Evolutionary conservation across 2,329 filamentous ascomycete genomes (phyloP), one percentile per base, ranked within the genome.

Genomic region (Sordariomycetes sp.): DNA sequence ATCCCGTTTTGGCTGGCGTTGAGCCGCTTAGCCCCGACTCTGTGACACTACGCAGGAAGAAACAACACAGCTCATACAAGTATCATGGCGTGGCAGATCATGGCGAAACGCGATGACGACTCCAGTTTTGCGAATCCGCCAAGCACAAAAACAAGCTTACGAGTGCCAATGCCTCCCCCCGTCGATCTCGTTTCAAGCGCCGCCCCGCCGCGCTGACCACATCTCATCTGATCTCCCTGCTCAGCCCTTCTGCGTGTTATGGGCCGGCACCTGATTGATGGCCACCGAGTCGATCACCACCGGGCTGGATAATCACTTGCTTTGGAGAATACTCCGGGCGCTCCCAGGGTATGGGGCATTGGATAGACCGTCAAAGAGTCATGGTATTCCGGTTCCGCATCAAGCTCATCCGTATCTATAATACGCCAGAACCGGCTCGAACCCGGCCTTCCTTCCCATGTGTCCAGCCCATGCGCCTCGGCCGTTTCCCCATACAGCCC

Each of bases 41-140:
- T 46, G 40, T 46, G 2, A n/a, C 14, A 46, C 40, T 46, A 46
- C 40, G 18, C 12, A 40, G 8, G 7, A 24, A 50, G n/a, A 2
- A 22, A 24, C 40, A 11, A 40, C 5, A 48, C 43, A 10, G 43
- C 6, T 20, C n/a, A 50, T 50, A 24, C 20, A n/a, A 24, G 20
- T 50, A 24, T 50, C 22, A 50, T n/a, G 8, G 46, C 20, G 3
- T 50, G 8, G n/a, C 11, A 50, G 7, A 24, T 12, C 46, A 50
- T 22, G 46, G 43, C 55, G 55, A 57, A 57, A 57, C 55, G 28
- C 18, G 55, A 57, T 57, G 55, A 56, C 54, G 54, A 57, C 55
- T 50, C 12, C 43, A n/a, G 18, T 24, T 50, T n/a, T 50, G 20
- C 46, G 8, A 24, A 50, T 50, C 46, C 43, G 22, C 7, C 18